Base-by-base conservation (phyloP, 768 basidiomycete genomes). In the Mycena vulgaris region DNA sequence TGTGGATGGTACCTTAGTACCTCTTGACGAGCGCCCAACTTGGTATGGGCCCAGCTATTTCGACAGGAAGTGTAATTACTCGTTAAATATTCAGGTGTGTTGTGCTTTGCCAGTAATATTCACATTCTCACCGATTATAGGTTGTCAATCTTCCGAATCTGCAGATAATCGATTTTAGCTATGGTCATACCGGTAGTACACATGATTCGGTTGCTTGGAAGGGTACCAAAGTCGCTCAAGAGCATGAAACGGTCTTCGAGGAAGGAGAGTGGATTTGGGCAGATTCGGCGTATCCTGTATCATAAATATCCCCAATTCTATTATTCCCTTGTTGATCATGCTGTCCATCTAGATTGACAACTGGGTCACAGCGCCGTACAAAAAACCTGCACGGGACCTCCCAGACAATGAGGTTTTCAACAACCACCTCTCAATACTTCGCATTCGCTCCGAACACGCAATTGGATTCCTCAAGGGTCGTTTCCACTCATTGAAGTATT, bases 241-340 rank as follows among this genome's bases (percentile, higher is more conserved):
- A 82, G 11, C 76, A 78, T 69, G 35, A 56, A 0, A 51, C 31
- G 1, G 47, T 83, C 6, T 67, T 83, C 14, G 52, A 69, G 8
- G 63, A 60, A 23, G 73, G 67, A 11, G 82, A 83, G 45, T 83
- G 64, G 33, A 73, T 83, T 17, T 83, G 82, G 81, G 81, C 77
- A 13, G 83, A 84, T 70, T 82, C 83, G 14, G 81, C 83, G 11
- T 84, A 84, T 70, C 78, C 81, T 27, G 5, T 42, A n/a, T n/a
- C n/a, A n/a, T 19, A 16, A 5, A 19, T 16, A n/a, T n/a, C n/a
- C n/a, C 14, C 37, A n/a, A 25, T 42, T 28, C 28, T 19, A 23
- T 49, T 6, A 25, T 49, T n/a, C n/a, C n/a, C n/a, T n/a, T n/a
- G n/a, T n/a, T n/a, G n/a, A n/a, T n/a, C n/a, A n/a, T 39, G 42